These are phyloP conservation scores for Trichoderma atrobrunneum DNA, from an alignment of 2,329 filamentous ascomycete species.

Conservation along the genomic window DNA sequence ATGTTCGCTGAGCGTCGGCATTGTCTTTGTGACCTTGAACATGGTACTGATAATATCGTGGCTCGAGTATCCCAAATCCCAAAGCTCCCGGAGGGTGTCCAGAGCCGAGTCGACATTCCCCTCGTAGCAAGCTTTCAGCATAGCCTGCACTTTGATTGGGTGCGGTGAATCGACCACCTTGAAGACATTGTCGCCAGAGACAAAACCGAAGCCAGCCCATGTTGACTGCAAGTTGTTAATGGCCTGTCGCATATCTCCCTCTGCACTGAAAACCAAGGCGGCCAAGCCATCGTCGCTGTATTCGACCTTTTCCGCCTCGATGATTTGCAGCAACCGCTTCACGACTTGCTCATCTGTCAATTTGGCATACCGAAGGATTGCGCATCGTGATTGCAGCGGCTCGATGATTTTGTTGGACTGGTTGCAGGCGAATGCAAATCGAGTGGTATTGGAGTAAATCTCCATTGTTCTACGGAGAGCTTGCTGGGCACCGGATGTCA, in stretches of 20 bases:
- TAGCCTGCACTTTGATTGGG: conserved; percentile 96
- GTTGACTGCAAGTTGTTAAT: conserved; percentile 98
- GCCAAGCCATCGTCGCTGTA: conserved; percentile 92
- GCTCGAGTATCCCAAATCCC: conserved; percentile 94
- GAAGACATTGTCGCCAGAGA: conserved; percentile 98
- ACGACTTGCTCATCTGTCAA: conserved; percentile 92
- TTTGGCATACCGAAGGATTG: conserved; percentile 89
- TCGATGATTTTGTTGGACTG: conserved; percentile 99
- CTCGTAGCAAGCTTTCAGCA: conserved; percentile 97
- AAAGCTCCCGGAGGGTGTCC: conserved; percentile 83
- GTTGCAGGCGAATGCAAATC: conserved; percentile 98
- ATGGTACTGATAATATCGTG: conserved; percentile 99
- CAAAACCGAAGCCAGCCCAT: conserved; percentile 87
- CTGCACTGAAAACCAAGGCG: conserved; percentile 93
- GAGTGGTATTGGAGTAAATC: conserved; percentile 93
- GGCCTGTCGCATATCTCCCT: conserved; percentile 97
- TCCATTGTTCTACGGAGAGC: conserved; percentile 96
- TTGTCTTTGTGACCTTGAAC: conserved; percentile 97
- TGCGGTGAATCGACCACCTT: conserved; percentile 95
- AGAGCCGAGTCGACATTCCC: conserved; percentile 85
- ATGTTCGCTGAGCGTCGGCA: conserved; percentile 87
- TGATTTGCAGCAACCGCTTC: conserved; percentile 86
- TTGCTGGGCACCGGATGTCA: conserved; percentile 96
- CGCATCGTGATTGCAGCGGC: conserved; percentile 94
- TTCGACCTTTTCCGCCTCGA: conserved; percentile 85